Evolutionary conservation across 2,329 filamentous ascomycete genomes (phyloP).

Genomic region (Pseudogymnoascus sp.): DNA sequence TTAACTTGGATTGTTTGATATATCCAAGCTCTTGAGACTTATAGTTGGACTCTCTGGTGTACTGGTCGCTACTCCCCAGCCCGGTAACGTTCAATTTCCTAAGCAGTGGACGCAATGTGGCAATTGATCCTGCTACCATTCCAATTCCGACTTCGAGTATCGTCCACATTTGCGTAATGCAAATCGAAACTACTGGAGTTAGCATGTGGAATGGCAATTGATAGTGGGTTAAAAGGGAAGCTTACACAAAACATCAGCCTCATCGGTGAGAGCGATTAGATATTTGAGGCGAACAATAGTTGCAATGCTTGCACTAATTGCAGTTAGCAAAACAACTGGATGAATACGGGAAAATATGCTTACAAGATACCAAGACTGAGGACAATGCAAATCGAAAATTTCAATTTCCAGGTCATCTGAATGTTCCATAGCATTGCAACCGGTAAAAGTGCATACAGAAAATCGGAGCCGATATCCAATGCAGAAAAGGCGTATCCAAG

Average conservation of each 20-base stretch:
- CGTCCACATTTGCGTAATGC: constrained; percentile 49
- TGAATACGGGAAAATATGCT: not conserved
- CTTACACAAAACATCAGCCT: constrained; percentile 16
- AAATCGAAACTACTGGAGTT: constrained; percentile 31
- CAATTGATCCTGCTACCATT: constrained; percentile 47
- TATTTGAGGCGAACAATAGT: constrained; percentile 42
- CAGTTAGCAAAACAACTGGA: not conserved
- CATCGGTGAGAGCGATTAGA: constrained; percentile 13
- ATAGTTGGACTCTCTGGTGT: not conserved
- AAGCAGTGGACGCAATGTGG: constrained; percentile 48
- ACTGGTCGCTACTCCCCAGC: constrained; percentile 11
- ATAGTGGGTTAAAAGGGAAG: not conserved
- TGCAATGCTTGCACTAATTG: constrained; percentile 44
- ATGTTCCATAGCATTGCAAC: constrained; percentile 37
- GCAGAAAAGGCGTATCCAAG: constrained; percentile 33
- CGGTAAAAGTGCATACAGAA: constrained; percentile 38
- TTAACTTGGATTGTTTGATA: not conserved
- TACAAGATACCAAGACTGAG: constrained; percentile 19
- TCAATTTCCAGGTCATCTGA: constrained; percentile 35
- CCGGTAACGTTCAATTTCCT: constrained; percentile 25
- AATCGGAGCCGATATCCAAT: constrained; percentile 40
- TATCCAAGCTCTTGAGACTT: not conserved
- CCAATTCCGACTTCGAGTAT: constrained; percentile 50
- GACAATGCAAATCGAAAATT: constrained; percentile 29
- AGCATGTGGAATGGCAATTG: not conserved